Evolutionary conservation across 2,329 filamentous ascomycete species (phyloP), one percentile per base, ranked within the genome.

Genomic region (Aspergillus sp.): DNA sequence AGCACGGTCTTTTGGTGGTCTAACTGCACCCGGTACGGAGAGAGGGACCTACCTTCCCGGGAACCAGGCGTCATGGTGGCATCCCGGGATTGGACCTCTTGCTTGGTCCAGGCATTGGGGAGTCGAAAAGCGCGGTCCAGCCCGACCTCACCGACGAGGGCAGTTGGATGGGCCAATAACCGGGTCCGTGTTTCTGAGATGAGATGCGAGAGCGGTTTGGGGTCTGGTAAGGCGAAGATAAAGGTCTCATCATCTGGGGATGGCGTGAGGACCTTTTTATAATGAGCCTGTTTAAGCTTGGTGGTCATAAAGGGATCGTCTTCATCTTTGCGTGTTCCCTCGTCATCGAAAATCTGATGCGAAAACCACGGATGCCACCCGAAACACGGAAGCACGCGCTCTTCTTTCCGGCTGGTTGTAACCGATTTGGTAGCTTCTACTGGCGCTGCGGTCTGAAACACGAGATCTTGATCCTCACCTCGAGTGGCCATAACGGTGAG

Each of bases 291-390:
- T 39, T 72, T 68, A 4, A 63, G 57, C 19, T 19, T 2, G 19
- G 19, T 19, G 19, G 19, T 19, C 19, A 19, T 19, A 19, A 19
- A 19, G 2, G 19, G 19, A 19, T 19, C 19, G 5, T 52, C 55
- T 8, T 34, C 31, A 28, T 56, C 50, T 27, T 31, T 26, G 19
- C 39, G 37, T 8, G 31, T 31, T 7, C 57, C 54, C 9, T 43
- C 48, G 42, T 79, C 69, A 50, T 73, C 67, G 51, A 74, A 13
- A n/a, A 33, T 75, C 47, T 81, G 78, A 56, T 85, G 74, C 0
- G 81, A 79, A 58, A 84, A 84, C 81, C 81, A 85, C 1, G 81
- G 81, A 61, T 85, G 81, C 81, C 81, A 85, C 32, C 81, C 81
- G 58, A 84, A 85, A 40, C 77, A 78, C 0, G 81, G 81, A 0